These are phyloP conservation scores for Boletus tomentosulus DNA, from an alignment of 768 basidiomycete species.

Conservation along the genomic window DNA sequence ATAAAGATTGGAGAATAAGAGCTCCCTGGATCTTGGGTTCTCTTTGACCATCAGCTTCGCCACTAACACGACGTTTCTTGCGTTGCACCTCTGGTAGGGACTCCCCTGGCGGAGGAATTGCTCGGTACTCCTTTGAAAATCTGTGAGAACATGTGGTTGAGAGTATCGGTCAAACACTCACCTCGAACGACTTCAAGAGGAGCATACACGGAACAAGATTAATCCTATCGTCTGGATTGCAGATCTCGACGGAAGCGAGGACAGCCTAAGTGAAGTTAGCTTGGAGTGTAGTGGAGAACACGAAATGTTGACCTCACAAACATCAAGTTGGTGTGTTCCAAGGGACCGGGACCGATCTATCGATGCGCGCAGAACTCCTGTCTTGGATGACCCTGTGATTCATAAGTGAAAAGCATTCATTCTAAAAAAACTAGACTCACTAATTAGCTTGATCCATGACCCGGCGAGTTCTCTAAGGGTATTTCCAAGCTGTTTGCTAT, in stretches of 20 bases:
- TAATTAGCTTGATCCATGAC: conserved; percentile 59
- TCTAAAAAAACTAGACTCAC: conserved; percentile 41
- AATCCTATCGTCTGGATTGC: conserved; percentile 42
- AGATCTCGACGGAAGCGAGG: conserved; percentile 55
- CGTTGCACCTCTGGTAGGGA: conserved; percentile 8
- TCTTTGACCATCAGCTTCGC: conserved; percentile 33
- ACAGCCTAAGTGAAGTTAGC: conserved; percentile 46
- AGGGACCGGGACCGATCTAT: conserved; percentile 63
- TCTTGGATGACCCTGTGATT: conserved; percentile 56
- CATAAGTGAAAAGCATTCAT: not conserved
- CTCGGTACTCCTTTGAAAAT: conserved; percentile 21
- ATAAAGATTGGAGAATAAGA: conserved; percentile 76
- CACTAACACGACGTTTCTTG: conserved; percentile 13
- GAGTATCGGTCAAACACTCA: conserved; percentile 21
- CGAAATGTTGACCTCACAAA: conserved; percentile 51
- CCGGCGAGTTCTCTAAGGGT: conserved; percentile 58
- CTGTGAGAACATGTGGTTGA: not conserved
- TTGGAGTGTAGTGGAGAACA: not conserved
- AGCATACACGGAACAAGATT: conserved; percentile 68
- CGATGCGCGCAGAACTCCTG: conserved; percentile 72
- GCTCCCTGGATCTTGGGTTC: conserved; percentile 82
- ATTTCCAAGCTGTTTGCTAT: conserved; percentile 49
- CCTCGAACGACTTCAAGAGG: conserved; percentile 46
- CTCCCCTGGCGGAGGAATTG: conserved; percentile 7
- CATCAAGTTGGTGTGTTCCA: conserved; percentile 41